A percentile compares a stretch with the other conserved stretches of the same genome.
Conservation (phyloP, 495 filamentous ascomycete species). For the Penicillium ucsense region DNA sequence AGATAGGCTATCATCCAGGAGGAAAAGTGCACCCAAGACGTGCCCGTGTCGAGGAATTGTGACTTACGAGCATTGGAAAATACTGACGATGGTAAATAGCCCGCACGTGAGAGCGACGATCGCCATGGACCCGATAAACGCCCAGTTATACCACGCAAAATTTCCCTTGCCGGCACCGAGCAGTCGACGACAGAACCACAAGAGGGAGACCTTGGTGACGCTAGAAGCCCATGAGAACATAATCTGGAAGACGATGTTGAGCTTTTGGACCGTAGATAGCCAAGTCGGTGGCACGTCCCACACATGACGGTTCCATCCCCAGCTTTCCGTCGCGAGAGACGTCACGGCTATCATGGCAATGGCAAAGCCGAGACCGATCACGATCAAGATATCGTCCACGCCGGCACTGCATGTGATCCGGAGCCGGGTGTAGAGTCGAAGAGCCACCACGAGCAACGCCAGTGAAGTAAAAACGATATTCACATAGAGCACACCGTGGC, state of each 20-base stretch:
- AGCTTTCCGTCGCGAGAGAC: conserved; percentile 31
- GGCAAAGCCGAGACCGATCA: conserved; percentile 24
- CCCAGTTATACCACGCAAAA: conserved; percentile 27
- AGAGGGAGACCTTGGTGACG: conserved; percentile 47
- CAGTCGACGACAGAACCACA: conserved; percentile 48
- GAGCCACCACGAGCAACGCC: conserved; percentile 28
- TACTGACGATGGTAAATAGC: conserved; percentile 38
- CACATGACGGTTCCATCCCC: conserved; percentile 47
- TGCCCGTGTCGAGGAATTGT: background rate
- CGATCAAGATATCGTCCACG: conserved; percentile 39
- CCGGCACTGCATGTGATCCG: conserved; percentile 37
- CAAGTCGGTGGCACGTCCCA: conserved; percentile 38
- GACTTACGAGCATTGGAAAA: conserved; percentile 50
- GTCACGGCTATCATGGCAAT: conserved; percentile 37
- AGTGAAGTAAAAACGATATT: conserved; percentile 29
- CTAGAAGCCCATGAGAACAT: conserved; percentile 43
- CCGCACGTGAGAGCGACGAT: conserved; percentile 35
- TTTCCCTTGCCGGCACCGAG: conserved; percentile 30
- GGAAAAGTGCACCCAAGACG: background rate
- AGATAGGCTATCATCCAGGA: too few relatives aligned
- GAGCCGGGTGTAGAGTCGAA: conserved; percentile 42
- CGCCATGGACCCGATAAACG: conserved; percentile 34
- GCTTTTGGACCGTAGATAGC: conserved; percentile 26
- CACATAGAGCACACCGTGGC: conserved; percentile 32
- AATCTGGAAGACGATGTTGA: conserved; percentile 43